phyloP scores from a whole-genome alignment of 345 rosid species.

The Sapria himalayana region DNA sequence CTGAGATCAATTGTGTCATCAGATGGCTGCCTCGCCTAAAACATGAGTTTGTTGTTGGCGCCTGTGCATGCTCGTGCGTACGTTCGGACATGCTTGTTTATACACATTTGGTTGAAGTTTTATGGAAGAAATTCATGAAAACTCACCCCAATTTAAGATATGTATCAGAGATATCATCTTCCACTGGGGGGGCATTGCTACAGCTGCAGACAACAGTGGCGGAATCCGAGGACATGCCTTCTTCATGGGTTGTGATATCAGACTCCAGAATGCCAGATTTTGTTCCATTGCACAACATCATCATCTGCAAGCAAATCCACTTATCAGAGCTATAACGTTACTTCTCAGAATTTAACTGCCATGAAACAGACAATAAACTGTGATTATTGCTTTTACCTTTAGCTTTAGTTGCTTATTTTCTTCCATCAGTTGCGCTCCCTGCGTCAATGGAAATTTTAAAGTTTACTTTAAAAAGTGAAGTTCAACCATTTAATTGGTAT shows the following conservation, averaged over 20 bases:
- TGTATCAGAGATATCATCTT: constrained; percentile 35
- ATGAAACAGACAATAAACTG: neutral
- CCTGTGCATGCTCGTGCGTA: too few relatives aligned
- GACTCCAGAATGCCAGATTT: constrained; percentile 8
- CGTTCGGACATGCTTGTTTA: too few relatives aligned
- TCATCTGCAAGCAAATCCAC: constrained; percentile 14
- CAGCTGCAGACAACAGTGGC: constrained; percentile 31
- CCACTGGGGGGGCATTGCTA: constrained; percentile 31
- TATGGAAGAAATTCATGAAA: neutral
- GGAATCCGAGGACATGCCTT: constrained; percentile 45
- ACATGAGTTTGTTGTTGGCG: too few relatives aligned
- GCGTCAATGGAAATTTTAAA: too few relatives aligned
- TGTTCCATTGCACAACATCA: constrained; percentile 16
- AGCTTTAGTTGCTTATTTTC: constrained; percentile 34
- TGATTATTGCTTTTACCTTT: constrained; percentile 13
- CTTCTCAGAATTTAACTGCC: neutral
- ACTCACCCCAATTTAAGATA: constrained; percentile 35
- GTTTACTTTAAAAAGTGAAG: too few relatives aligned
- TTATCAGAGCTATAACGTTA: too few relatives aligned
- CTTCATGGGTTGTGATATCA: constrained; percentile 19
- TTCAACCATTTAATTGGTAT: too few relatives aligned
- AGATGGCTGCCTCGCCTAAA: too few relatives aligned
- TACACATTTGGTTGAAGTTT: too few relatives aligned
- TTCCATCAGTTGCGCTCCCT: constrained; percentile 33
- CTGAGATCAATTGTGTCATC: too few relatives aligned